Evolutionary conservation across 306 rosid genomes (phyloP), one percentile per base, ranked within the genome.

Genomic region (Trichosanthes cucumerina): DNA sequence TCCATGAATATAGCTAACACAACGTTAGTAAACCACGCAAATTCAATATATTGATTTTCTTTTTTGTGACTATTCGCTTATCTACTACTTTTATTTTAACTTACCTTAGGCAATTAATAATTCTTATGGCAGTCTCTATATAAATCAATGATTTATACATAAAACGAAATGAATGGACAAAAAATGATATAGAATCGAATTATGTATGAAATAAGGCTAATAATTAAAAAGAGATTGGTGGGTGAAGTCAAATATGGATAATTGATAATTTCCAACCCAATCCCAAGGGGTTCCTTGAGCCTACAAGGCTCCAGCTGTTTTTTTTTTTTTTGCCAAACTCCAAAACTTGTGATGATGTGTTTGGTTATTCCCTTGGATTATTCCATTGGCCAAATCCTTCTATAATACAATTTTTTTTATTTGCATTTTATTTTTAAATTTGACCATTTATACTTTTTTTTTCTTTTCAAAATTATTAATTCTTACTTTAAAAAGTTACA

Each of bases 281-380:
- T 68, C 50, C 44, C 1, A 1, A n/a, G 73, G 73, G 74, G 16
- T 66, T 21, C 33, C 12, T 23, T 66, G 4, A 69, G 33, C 46
- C 75, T 23, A 41, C n/a, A 69, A 69, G 54, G 53, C 75, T 41
- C 54, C 75, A 69, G 75, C 75, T 69, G 75, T 41, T 19, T 38
- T 31, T 2, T 69, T 41, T 19, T 38, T 31, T 2, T 69, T 21
- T 69, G 75, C 75, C 33, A 41, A 43, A 69, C n/a, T 43, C 75
- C 16, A 69, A 66, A 23, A 41, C 75, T 69, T 41, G 54, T n/a
- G n/a, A n/a, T 69, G 75, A 41, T 21, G 52, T 41, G 34, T 43
- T 69, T 41, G 75, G 6, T 31, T 12, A 11, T 39, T 21, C 16
- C 53, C 34, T 41, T 68, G 16, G 10, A 21, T 68, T 19, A 66